Base-by-base conservation (phyloP, 768 basidiomycete genomes). In the Steccherinum ochraceum region DNA sequence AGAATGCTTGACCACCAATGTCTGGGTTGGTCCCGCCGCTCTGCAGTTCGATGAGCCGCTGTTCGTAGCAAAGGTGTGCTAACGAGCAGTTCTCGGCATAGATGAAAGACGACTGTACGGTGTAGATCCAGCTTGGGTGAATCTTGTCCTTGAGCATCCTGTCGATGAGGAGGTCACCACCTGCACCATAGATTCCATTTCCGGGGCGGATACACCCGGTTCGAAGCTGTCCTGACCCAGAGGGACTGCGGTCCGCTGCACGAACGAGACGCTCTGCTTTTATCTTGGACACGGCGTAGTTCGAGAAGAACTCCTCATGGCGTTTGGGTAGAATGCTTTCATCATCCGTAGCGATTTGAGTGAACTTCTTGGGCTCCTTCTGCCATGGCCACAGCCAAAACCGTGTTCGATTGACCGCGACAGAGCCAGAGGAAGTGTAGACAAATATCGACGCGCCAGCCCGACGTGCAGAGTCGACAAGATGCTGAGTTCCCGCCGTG, bases 331-430 rank as follows among this genome's bases (percentile, higher is more conserved):
- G 56, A 12, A 63, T 58, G 21, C 50, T 55, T 44, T 86, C 81
- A 51, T 83, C 79, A 59, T 89, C 87, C 49, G 75, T 74, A 52
- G 86, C 70, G 2, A 76, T 67, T 63, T 91, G 88, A 5, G 84
- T 72, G 56, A 82, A 81, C 54, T 68, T 65, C 23, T 69, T 56
- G 0, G 85, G 83, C 51, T 70, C 73, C 23, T 50, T 72, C 67
- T 89, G 77, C 88, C 88, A 91, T 2, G 86, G 88, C 81, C 83
- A 87, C 12, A 86, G 71, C 65, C 80, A 76, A 56, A 86, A 81
- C 1, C 82, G 76, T 10, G 78, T 69, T 24, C 80, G 68, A 4
- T 74, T 74, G 3, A 89, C 69, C 4, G 70, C 72, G 20, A 89
- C 68, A 3, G 84, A 84, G 4, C 79, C 86, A 4, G 86, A 89